These are phyloP conservation scores for Talaromyces pinophilus DNA, from an alignment of 2,329 filamentous ascomycete species.

Conservation along the genomic window DNA sequence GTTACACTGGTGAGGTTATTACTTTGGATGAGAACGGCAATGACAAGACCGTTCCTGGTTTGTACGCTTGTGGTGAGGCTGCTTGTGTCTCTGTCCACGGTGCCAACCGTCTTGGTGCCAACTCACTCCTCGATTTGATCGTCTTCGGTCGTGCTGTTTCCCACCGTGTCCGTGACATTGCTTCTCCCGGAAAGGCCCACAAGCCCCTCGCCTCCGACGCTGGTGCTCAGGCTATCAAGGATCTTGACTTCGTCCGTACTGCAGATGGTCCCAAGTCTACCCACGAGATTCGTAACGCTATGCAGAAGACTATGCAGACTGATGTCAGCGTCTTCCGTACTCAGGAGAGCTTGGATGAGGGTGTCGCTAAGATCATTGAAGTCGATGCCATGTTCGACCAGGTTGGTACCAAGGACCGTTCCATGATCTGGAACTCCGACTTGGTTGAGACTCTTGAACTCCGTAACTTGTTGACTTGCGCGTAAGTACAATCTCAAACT, in stretches of 20 bases:
- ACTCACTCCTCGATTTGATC: slow-evolving; percentile 95
- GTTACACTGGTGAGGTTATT: slow-evolving; percentile 94
- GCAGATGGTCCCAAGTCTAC: slow-evolving; percentile 84
- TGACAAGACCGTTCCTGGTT: slow-evolving; percentile 89
- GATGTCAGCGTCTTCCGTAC: slow-evolving; percentile 97
- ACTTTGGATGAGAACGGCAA: slow-evolving; percentile 82
- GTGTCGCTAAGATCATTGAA: slow-evolving; percentile 81
- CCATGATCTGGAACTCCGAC: slow-evolving; percentile 99
- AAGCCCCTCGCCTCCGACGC: slow-evolving; percentile 80
- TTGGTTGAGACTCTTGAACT: slow-evolving; percentile 95
- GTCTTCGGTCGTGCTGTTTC: slow-evolving; percentile 97
- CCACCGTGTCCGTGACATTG: slow-evolving; percentile 94
- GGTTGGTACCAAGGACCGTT: slow-evolving; percentile 94
- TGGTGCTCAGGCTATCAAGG: slow-evolving; percentile 81
- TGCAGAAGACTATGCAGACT: slow-evolving; percentile 98
- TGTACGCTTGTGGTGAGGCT: slow-evolving; percentile 96
- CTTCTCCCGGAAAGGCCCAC: slow-evolving; percentile 77
- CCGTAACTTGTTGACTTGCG: slow-evolving; percentile 93
- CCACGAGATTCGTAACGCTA: slow-evolving; percentile 80
- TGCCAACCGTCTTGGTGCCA: slow-evolving; percentile 95
- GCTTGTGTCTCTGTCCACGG: slow-evolving; percentile 98
- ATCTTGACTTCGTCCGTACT: slow-evolving; percentile 82
- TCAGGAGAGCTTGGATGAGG: slow-evolving; percentile 89
- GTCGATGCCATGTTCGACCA: slow-evolving; percentile 79
- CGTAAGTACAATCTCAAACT: slow-evolving; percentile 61